A percentile compares a stretch with the other conserved stretches of the same genome.
Conservation (phyloP, 768 basidiomycete species). For the Psilocybe subaeruginosa region DNA sequence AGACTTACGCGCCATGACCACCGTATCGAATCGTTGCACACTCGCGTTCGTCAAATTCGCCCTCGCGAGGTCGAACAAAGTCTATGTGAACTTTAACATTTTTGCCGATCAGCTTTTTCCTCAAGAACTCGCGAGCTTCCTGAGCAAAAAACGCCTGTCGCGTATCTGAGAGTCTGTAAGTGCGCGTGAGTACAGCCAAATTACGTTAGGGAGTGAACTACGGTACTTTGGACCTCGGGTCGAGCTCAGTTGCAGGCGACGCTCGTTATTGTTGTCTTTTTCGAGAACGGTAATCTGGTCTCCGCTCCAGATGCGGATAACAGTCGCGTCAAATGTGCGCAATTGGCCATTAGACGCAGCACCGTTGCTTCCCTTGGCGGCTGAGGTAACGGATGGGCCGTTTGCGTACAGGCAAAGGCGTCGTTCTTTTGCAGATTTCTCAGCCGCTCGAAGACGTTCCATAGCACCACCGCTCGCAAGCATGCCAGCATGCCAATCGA, state of each 20-base stretch:
- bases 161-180: conserved; percentile 73
- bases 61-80: conserved; percentile 89
- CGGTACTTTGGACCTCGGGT: conserved; percentile 81
- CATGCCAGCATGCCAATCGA: conserved; percentile 99
- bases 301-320: conserved; percentile 88
- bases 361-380: conserved; percentile 50
- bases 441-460: conserved; percentile 85
- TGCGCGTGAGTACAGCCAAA: neutral
- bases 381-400: conserved; percentile 37
- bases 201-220: neutral
- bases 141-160: conserved; percentile 87
- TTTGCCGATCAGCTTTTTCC: conserved; percentile 92
- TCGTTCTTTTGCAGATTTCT: conserved; percentile 79
- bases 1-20: conserved; percentile 72
- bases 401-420: conserved; percentile 72
- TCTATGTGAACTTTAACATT: conserved; percentile 82
- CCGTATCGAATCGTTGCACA: conserved; percentile 90
- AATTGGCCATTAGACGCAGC: conserved; percentile 42
- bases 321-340: conserved; percentile 77
- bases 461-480: conserved; percentile 82
- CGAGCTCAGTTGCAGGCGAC: conserved; percentile 85
- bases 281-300: conserved; percentile 87
- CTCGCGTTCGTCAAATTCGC: conserved; percentile 92
- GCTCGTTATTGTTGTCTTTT: conserved; percentile 75
- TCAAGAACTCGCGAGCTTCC: conserved; percentile 91